Base-by-base conservation (phyloP, 768 basidiomycete species). In the Suillus subalutaceus region DNA sequence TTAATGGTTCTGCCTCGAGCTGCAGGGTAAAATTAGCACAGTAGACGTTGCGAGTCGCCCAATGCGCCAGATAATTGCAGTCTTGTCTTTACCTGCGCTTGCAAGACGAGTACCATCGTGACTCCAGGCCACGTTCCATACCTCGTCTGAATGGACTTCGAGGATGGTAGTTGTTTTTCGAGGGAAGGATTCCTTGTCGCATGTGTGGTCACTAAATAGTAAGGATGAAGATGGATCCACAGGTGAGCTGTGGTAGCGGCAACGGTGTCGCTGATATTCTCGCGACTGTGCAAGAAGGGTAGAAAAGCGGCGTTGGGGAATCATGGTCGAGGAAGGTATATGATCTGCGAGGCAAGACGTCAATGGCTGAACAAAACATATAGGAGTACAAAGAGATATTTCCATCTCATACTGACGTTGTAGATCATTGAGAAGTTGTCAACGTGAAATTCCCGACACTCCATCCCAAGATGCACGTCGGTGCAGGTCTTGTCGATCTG, bases 41-140 rank as follows among this genome's bases (percentile, higher is more conserved):
- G 72, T 72, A 46, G 57, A 68, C 41, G 62, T 65, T 43, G 37
- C 26, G 32, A 48, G 26, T 70, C 67, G 65, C 80, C 86, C 87
- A 63, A 95, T 83, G 56, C 83, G 84, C 96, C 96, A 99, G 59
- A 99, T 91, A 64, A 97, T 92, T 6, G 92, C 95, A 6, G 85
- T 84, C 79, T 86, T 88, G 78, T 99, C 97, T 76, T 87, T 93
- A 64, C 96, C 91, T 46, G 91, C 92, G 69, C 90, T 96, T 38
- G 96, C 97, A 60, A 99, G 82, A 71, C 85, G 89, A 59, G 78
- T 77, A 2, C 97, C 97, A 74, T 90, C 89, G 72, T 93, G 93
- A 77, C 95, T 97, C 96, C 96, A 99, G 74, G 91, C 91, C 66
- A 99, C 78, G 74, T 92, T 89, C 96, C 97, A 99, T 50, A 99